Conservation (phyloP, 305 asterid genomes). For the Solanum hybrid region DNA sequence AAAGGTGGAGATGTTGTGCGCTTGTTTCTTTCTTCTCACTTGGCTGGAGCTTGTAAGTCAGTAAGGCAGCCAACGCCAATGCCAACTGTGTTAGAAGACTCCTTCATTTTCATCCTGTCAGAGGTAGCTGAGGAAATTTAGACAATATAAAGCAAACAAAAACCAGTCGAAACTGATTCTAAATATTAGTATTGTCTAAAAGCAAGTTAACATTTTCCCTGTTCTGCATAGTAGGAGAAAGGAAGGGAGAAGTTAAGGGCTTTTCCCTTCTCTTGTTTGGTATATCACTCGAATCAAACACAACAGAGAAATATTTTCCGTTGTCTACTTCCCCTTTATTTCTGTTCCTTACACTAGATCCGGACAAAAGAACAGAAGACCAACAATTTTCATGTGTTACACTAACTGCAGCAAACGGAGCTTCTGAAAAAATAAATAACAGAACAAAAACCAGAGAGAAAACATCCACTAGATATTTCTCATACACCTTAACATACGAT, state of each 20-base stretch:
- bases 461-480: neutral
- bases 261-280: neutral
- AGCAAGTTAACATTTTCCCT: neutral
- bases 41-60: neutral
- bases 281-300: neutral
- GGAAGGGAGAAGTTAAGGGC: neutral
- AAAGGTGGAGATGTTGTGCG: neutral
- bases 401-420: neutral
- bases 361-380: neutral
- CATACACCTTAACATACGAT: neutral
- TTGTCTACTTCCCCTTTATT: neutral
- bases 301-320: neutral
- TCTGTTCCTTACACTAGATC: neutral
- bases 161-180: neutral
- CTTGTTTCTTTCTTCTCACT: neutral
- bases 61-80: neutral
- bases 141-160: neutral
- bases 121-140: neutral
- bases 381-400: neutral
- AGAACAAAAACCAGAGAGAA: neutral
- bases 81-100: neutral
- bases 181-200: neutral
- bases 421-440: neutral
- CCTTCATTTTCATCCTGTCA: neutral
- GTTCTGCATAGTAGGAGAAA: neutral